These are phyloP conservation scores for Mallotus nudiflorus DNA, from an alignment of 345 rosid species.

Conservation along the genomic window DNA sequence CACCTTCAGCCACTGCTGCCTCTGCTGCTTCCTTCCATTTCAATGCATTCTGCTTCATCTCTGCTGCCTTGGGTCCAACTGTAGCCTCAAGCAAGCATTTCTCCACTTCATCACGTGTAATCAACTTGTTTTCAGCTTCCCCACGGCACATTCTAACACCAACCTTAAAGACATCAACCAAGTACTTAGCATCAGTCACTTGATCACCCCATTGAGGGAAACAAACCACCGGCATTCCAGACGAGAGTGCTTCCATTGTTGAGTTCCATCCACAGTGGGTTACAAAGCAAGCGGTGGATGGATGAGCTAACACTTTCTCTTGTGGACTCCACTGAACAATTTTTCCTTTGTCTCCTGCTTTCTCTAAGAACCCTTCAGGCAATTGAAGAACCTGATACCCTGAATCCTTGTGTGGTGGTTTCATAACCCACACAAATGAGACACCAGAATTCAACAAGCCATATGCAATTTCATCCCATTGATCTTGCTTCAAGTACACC, in stretches of 20 bases:
- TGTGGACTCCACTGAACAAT: conserved; percentile 83
- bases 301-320: conserved; percentile 70
- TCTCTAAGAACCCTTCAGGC: conserved; percentile 63
- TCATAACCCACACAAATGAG: conserved; percentile 79
- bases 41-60: conserved; percentile 58
- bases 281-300: conserved; percentile 61
- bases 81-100: conserved; percentile 59
- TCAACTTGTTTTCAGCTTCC: conserved; percentile 50
- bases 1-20: conserved; percentile 59
- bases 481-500: conserved; percentile 64
- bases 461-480: conserved; percentile 69
- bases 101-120: conserved; percentile 62
- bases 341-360: conserved; percentile 51
- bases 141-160: conserved; percentile 75
- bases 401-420: conserved; percentile 40
- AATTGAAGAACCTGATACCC: conserved; percentile 38
- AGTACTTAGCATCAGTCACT: conserved; percentile 67
- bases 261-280: conserved; percentile 98
- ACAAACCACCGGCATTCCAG: conserved; percentile 65
- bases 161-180: conserved; percentile 57
- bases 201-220: conserved; percentile 92
- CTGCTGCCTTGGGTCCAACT: conserved; percentile 51
- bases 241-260: conserved; percentile 66
- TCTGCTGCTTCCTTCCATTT: conserved; percentile 68
- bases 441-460: conserved; percentile 57